Conservation (phyloP, 83 land plant species). For the Picea abies region DNA sequence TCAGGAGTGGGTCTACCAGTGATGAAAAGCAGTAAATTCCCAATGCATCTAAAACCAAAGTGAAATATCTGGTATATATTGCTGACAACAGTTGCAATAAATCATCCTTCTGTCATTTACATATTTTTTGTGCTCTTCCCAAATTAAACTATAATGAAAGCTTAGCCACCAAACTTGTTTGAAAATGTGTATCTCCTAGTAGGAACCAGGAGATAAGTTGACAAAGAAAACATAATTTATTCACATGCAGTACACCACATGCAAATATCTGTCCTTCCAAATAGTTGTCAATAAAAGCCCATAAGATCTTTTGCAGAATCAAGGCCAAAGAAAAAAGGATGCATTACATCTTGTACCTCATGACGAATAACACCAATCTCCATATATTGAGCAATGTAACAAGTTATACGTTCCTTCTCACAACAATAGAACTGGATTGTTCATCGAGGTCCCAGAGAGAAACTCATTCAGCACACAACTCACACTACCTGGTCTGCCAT, state of each 20-base stretch:
- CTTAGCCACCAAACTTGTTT: too few species aligned
- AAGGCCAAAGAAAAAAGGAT: not conserved
- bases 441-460: not conserved
- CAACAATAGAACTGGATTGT: not conserved
- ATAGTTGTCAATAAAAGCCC: not conserved
- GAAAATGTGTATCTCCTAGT: too few species aligned
- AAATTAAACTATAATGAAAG: too few species aligned
- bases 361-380: not conserved
- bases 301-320: not conserved
- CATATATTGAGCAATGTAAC: not conserved
- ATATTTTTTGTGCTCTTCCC: too few species aligned
- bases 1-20: too few species aligned
- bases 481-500: not conserved
- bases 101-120: too few species aligned
- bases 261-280: not conserved
- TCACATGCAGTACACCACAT: not conserved
- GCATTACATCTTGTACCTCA: not conserved
- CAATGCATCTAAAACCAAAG: too few species aligned
- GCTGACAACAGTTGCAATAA: too few species aligned
- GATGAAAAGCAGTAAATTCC: too few species aligned
- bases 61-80: too few species aligned
- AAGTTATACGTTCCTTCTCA: not conserved
- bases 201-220: too few species aligned
- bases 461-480: not conserved
- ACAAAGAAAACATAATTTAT: too few species aligned